These are phyloP conservation scores for Lactuca saligna DNA, from an alignment of 129 eudicot genomes.

Conservation along the genomic window DNA sequence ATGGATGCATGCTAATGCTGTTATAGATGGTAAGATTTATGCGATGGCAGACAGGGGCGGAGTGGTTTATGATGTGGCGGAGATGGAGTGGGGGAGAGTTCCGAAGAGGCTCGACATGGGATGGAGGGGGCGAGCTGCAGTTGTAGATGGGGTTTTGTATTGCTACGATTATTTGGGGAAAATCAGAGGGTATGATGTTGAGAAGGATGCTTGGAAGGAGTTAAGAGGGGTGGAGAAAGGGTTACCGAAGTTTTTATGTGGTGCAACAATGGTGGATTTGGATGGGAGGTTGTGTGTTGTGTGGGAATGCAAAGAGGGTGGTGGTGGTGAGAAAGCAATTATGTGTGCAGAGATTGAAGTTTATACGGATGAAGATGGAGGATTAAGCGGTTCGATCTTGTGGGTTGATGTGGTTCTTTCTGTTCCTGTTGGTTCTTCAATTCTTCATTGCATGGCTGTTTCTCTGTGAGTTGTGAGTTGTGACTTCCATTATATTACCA, in stretches of 20 bases:
- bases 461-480: conserved; percentile 74
- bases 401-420: conserved; percentile 62
- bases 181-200: conserved; percentile 82
- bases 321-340: conserved; percentile 46
- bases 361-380: conserved; percentile 58
- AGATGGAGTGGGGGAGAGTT: conserved; percentile 66
- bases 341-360: conserved; percentile 89
- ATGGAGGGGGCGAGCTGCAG: conserved; percentile 85
- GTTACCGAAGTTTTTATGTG: conserved; percentile 88
- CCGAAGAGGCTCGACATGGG: conserved; percentile 76
- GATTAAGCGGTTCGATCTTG: conserved; percentile 64
- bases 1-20: conserved; percentile 95
- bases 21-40: conserved; percentile 59
- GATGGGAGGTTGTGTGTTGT: conserved; percentile 78
- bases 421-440: conserved; percentile 61
- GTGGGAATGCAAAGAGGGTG: conserved; percentile 72
- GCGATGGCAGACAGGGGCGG: conserved; percentile 99
- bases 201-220: conserved; percentile 74
- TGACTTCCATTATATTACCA: conserved; percentile 24
- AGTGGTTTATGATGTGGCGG: conserved; percentile 56
- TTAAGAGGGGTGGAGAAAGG: conserved; percentile 69
- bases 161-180: conserved; percentile 93
- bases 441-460: conserved; percentile 79
- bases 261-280: conserved; percentile 87
- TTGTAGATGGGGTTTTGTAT: conserved; percentile 71